Evolutionary conservation across 345 rosid genomes (phyloP), one percentile per base, ranked within the genome.

Genomic region (Gossypioides kirkii): DNA sequence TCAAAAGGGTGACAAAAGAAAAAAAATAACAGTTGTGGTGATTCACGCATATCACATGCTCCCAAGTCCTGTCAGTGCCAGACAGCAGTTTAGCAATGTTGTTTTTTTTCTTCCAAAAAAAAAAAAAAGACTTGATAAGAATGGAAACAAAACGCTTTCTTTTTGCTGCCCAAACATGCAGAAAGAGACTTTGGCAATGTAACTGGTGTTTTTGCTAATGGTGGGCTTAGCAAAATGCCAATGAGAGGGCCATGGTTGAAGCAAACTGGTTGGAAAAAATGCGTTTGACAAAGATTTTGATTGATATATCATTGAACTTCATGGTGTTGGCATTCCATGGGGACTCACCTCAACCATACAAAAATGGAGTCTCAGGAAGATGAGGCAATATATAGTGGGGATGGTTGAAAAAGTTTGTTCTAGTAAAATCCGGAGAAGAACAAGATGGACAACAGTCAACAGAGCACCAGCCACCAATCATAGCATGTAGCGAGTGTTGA

Each of bases 31-130:
- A 26, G 65, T 63, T 70, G 1, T 42, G 58, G 71, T 0, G 71
- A 62, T 46, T 55, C 77, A 68, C 64, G 52, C 4, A n/a, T 0
- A 6, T 53, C 74, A 69, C 66, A 69, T 61, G 80, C 52, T 32
- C 18, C 36, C 45, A 20, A 2, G 10, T 54, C 59, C 3, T 54
- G 59, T 74, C 16, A 58, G 2, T 43, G 59, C 53, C 66, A 62
- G 67, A 22, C 67, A 70, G 47, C 25, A 59, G 14, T 10, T 22
- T 23, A 49, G 61, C 16, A n/a, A 8, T 26, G 58, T 17, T 68
- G 41, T 52, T 53, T 42, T 50, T 36, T 22, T 49, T 38, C 36
- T 22, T 49, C 49, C 1, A 56, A 32, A 7, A 67, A 8, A 3
- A 56, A 32, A 7, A 67, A 8, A 25, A 47, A 46, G 47, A 3